Evolutionary conservation across 257 asterid species (phyloP), one percentile per base, ranked within the genome.

Genomic region (Scutellaria baicalensis): DNA sequence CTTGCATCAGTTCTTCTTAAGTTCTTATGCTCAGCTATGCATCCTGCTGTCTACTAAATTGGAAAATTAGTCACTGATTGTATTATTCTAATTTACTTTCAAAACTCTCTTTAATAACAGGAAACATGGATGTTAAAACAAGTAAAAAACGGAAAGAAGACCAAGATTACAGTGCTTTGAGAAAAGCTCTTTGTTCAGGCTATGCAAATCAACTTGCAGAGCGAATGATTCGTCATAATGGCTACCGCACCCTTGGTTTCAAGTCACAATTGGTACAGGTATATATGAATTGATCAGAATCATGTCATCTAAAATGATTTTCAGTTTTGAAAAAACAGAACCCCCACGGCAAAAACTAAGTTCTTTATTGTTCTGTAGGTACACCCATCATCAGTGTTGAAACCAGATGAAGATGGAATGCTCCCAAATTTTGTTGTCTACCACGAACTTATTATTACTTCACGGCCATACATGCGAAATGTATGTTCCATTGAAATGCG

Each of bases 241-340:
- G 99, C 57, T 94, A 77, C 60, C 87, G 91, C 58, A 84, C 97
- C 49, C 77, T 91, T 64, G 96, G 97, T 84, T 84, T 89, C 82
- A 91, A 89, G 83, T 78, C 99, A 47, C 96, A 91, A 57, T 81
- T 93, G 62, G 96, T 89, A 69, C 97, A 93, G 96, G 99, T 93
- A 75, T 23, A 71, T 9, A 8, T 70, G 65, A 71, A 49, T 60
- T 17, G 3, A 6, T 67, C 3, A 5, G 13, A 39, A 45, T 48
- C 50, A 54, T 56, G 36, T 7, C 0, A 65, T 55, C 23, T 44
- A 8, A n/a, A 20, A 31, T 64, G 35, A 4, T 12, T 31, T 18
- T 6, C 8, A 17, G 39, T 64, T 47, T 11, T 6, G 8, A n/a
- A 69, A 69, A 57, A 50, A 39, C 36, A 44, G 0, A 8, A 23